Evolutionary conservation across 108 stramenopile genomes (phyloP).

Genomic region (Nitzschia sp.): DNA sequence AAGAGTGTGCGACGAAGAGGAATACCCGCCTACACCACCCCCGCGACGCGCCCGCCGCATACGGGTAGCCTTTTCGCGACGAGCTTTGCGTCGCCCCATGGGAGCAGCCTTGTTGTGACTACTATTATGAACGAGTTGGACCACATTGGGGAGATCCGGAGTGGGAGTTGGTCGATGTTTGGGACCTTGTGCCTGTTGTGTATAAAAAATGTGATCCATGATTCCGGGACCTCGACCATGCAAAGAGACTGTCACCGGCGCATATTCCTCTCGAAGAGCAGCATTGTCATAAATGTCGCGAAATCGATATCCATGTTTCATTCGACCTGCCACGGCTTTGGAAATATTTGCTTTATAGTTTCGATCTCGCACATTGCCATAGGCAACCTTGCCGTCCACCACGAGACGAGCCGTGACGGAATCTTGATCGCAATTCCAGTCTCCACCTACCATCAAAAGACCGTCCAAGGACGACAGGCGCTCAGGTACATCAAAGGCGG

Average conservation of each 20-base stretch:
- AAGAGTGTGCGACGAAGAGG: not conserved
- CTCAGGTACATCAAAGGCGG: not conserved
- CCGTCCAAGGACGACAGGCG: slow-evolving; percentile 25
- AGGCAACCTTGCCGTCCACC: slow-evolving; percentile 16
- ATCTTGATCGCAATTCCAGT: slow-evolving; percentile 47
- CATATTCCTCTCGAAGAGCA: slow-evolving; percentile 18
- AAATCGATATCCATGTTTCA: slow-evolving; percentile 46
- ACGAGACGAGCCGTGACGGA: slow-evolving; percentile 31
- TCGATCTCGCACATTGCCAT: slow-evolving; percentile 43
- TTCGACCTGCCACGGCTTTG: slow-evolving; percentile 32
- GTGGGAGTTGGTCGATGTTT: not conserved
- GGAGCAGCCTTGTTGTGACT: not conserved
- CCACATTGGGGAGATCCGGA: not conserved
- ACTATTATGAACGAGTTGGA: not conserved
- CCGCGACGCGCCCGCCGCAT: slow-evolving; percentile 5
- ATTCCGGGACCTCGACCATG: slow-evolving; percentile 45
- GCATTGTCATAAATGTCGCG: slow-evolving; percentile 33
- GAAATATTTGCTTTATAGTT: slow-evolving; percentile 45
- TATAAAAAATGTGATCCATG: slow-evolving; percentile 51
- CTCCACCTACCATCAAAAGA: slow-evolving; percentile 38
- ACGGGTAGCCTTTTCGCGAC: slow-evolving; percentile 14
- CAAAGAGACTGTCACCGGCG: slow-evolving; percentile 48
- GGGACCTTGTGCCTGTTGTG: not conserved
- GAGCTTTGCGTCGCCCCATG: slow-evolving; percentile 1
- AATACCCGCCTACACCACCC: not conserved